Evolutionary conservation across 2,329 filamentous ascomycete species (phyloP).

Genomic region (Plectosphaerella sp.): DNA sequence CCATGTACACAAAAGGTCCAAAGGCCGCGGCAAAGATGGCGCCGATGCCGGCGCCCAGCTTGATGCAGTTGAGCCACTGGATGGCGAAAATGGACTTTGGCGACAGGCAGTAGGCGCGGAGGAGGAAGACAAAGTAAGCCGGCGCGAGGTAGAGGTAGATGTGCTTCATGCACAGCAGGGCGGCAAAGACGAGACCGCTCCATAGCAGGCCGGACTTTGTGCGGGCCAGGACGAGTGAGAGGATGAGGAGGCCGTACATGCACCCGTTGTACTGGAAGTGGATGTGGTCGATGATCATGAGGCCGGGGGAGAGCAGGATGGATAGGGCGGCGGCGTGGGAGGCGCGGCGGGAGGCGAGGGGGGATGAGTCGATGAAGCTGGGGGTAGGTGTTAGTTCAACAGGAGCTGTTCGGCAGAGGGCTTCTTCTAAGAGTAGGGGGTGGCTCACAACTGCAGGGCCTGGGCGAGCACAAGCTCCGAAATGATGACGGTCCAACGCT

Average conservation of each 20-base stretch:
- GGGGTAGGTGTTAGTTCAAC: not conserved
- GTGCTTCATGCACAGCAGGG: constrained; percentile 89
- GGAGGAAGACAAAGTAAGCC: constrained; percentile 89
- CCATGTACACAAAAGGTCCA: constrained; percentile 78
- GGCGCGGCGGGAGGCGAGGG: constrained; percentile 61
- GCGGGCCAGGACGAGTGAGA: constrained; percentile 80
- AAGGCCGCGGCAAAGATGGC: constrained; percentile 76
- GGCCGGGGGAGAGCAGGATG: constrained; percentile 83
- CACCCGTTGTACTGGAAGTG: constrained; percentile 99
- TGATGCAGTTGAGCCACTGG: constrained; percentile 73
- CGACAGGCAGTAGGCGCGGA: constrained; percentile 85
- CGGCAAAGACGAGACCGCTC: constrained; percentile 80
- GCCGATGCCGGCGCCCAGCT: constrained; percentile 70
- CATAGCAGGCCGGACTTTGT: constrained; percentile 68
- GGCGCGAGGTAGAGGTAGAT: constrained; percentile 96
- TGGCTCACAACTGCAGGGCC: constrained; percentile 66
- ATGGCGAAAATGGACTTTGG: constrained; percentile 71
- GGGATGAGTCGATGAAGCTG: constrained; percentile 72
- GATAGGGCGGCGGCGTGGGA: constrained; percentile 86
- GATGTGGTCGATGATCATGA: constrained; percentile 96
- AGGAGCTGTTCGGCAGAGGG: not conserved
- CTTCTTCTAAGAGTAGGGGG: not conserved
- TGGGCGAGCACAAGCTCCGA: constrained; percentile 82
- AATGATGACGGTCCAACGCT: constrained; percentile 79
- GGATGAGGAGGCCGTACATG: constrained; percentile 84